Percentiles rank a stretch among this genome's conserved stretches.
Conservation (phyloP, 192 early-diverging fungal species). For the Backusella macrospora region DNA sequence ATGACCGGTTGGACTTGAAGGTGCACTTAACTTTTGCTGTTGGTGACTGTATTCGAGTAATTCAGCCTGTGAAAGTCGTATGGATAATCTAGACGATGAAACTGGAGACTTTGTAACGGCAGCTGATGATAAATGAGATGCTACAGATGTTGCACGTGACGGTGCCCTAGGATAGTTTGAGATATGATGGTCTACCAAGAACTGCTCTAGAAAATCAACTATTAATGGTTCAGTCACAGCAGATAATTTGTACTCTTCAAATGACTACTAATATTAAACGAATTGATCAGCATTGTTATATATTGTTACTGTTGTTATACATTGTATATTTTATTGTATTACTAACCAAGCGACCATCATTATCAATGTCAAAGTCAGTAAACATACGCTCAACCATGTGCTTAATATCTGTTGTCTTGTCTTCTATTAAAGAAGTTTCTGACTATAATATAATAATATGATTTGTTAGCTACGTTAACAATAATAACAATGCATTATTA, state of each 20-base stretch:
- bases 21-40: slow-evolving; percentile 25
- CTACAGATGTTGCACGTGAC: slow-evolving; percentile 38
- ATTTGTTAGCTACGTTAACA: not conserved
- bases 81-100: slow-evolving; percentile 32
- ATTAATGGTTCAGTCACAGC: slow-evolving; percentile 80
- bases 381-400: slow-evolving; percentile 73
- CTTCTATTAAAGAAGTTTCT: slow-evolving; percentile 57
- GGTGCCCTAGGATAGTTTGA: slow-evolving; percentile 29
- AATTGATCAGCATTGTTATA: too few species aligned
- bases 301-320: too few species aligned
- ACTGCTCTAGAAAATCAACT: slow-evolving; percentile 78
- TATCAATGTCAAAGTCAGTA: slow-evolving; percentile 79
- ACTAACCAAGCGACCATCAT: slow-evolving; percentile 70
- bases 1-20: slow-evolving; percentile 16
- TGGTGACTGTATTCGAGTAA: slow-evolving; percentile 39
- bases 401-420: slow-evolving; percentile 65
- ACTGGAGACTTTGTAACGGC: not conserved
- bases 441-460: slow-evolving; percentile 25
- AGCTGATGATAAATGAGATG: slow-evolving; percentile 29
- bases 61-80: slow-evolving; percentile 41
- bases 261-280: slow-evolving; percentile 45
- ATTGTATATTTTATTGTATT: not conserved
- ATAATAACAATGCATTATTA: not conserved
- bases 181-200: slow-evolving; percentile 59
- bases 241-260: slow-evolving; percentile 77